A percentile compares a stretch with the other conserved stretches of the same genome.
phyloP scores from a whole-genome alignment of 257 asterid species.

The Cinchona pubescens region DNA sequence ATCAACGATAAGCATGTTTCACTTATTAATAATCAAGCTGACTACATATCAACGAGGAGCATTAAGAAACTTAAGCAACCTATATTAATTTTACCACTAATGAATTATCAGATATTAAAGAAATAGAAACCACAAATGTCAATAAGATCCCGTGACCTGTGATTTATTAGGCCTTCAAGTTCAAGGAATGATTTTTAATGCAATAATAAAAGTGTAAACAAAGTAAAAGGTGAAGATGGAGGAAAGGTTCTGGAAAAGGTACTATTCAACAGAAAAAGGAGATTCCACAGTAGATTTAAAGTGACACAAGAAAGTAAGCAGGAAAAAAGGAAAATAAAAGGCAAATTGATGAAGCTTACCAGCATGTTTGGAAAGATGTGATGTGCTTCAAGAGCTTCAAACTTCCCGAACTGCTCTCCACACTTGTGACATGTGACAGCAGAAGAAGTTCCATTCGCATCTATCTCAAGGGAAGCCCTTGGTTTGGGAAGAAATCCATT shows the following conservation, averaged over 20 bases:
- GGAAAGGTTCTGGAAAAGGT: not conserved
- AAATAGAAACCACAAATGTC: not conserved
- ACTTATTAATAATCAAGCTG: not conserved
- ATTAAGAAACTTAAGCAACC: not conserved
- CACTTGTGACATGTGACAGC: constrained; percentile 68
- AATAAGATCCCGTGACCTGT: constrained; percentile 9
- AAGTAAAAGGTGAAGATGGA: not conserved
- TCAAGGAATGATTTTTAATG: not conserved
- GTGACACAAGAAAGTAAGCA: not conserved
- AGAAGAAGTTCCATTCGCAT: constrained; percentile 38
- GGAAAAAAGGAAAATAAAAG: not conserved
- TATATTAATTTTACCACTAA: not conserved
- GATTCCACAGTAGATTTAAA: not conserved
- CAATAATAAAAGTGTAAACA: not conserved
- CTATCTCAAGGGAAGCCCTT: constrained; percentile 39
- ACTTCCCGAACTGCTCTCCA: constrained; percentile 58
- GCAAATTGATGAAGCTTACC: too few species aligned
- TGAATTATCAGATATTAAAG: not conserved
- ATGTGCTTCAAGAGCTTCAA: constrained; percentile 80
- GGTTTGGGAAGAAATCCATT: constrained; percentile 29
- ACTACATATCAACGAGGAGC: not conserved
- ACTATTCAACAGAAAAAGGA: not conserved
- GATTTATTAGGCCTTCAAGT: not conserved
- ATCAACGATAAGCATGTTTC: too few species aligned
- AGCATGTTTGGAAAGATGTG: constrained; percentile 78